A percentile compares a stretch with the other conserved stretches of the same genome.
Conservation (phyloP, 768 basidiomycete species). For the Kwoniella newhampshirensis region DNA sequence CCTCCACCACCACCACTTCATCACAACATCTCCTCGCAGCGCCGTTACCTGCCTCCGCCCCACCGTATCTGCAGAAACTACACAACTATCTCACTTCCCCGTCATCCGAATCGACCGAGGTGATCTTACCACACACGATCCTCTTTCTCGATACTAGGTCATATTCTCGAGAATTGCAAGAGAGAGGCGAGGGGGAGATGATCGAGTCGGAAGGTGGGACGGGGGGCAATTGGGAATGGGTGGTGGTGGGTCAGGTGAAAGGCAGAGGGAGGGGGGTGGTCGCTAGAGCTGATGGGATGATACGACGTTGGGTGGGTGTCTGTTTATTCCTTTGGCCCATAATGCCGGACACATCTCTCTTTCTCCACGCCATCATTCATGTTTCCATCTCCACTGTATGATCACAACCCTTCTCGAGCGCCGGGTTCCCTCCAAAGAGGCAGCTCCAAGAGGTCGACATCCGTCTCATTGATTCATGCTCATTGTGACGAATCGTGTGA, state of each 20-base stretch:
- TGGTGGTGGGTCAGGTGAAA: conserved; percentile 37
- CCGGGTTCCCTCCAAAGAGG: no score
- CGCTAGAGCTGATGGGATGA: conserved; percentile 38
- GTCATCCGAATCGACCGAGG: conserved; percentile 9
- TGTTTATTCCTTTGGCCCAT: no score
- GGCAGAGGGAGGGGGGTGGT: conserved; percentile 49
- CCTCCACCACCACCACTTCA: neutral
- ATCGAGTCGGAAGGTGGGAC: conserved; percentile 5
- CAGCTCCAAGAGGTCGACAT: no score
- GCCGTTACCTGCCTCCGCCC: conserved; percentile 1
- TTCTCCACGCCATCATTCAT: no score
- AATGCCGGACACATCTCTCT: no score
- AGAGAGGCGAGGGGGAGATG: conserved; percentile 10
- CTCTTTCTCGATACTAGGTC: conserved; percentile 4
- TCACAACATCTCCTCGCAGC: neutral
- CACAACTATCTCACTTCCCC: conserved; percentile 7
- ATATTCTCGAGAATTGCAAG: neutral
- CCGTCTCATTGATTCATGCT: no score
- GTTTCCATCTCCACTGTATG: neutral
- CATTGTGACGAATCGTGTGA: no score
- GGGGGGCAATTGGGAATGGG: conserved; percentile 46
- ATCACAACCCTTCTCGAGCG: no score
- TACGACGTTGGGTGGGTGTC: conserved; percentile 44
- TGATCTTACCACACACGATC: conserved; percentile 5
- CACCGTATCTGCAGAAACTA: neutral